These are phyloP conservation scores for Globisporangium perplexum DNA, from an alignment of 352 stramenopile species.

Conservation along the genomic window DNA sequence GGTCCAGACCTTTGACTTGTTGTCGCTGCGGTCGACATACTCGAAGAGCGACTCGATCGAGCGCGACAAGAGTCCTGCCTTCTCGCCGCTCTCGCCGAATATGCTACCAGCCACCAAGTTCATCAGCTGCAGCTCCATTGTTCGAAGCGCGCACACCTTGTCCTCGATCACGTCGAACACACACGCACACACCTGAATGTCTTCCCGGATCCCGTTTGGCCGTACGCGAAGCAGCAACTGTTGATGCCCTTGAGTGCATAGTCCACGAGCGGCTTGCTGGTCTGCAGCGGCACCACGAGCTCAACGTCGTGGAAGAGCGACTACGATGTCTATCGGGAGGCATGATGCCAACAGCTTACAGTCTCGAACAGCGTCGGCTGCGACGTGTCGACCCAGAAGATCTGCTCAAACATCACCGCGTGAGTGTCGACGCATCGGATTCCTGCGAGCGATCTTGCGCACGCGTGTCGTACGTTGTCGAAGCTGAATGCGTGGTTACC, in stretches of 20 bases:
- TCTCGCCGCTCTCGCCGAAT: constrained; percentile 85
- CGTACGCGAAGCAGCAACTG: constrained; percentile 92
- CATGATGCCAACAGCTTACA: constrained; percentile 18
- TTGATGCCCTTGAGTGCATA: constrained; percentile 91
- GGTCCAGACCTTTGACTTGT: constrained; percentile 39
- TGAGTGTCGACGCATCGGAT: not conserved
- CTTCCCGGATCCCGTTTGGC: constrained; percentile 82
- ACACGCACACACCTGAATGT: constrained; percentile 62
- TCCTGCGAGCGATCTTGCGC: not conserved
- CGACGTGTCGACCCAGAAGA: constrained; percentile 79
- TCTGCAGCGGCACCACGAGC: constrained; percentile 20
- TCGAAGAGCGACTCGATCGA: constrained; percentile 90
- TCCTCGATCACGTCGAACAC: not conserved
- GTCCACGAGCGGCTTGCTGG: constrained; percentile 83
- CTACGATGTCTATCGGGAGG: too few species aligned
- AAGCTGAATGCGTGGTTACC: constrained; percentile 85
- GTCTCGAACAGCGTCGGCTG: constrained; percentile 68
- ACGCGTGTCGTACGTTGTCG: constrained; percentile 43
- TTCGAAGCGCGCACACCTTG: too few species aligned
- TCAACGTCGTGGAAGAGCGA: too few species aligned
- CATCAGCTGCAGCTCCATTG: not conserved
- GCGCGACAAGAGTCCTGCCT: constrained; percentile 81
- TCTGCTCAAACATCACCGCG: constrained; percentile 19
- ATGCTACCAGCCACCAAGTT: constrained; percentile 37
- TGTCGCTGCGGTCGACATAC: constrained; percentile 59